Base-by-base conservation (phyloP, 2,329 filamentous ascomycete species). In the Diplodia seriata region DNA sequence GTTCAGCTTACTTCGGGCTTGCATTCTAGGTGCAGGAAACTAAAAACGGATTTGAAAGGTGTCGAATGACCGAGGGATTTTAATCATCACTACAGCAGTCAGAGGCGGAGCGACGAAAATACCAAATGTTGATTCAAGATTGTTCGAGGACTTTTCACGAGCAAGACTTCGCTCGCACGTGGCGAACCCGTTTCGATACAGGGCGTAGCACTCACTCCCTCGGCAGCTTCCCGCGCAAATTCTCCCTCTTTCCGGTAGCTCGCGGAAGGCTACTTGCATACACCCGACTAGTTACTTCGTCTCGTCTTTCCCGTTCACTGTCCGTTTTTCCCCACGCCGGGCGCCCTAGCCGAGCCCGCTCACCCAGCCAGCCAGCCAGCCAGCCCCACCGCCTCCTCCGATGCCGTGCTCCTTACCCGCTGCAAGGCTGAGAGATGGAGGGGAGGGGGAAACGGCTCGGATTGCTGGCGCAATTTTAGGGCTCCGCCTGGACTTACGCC, bases 401-500 rank as follows among this genome's bases (percentile, higher is more conserved):
- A 23, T 49, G 57, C 15, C 8, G 57, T 62, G 57, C 26, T 61
- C 8, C 9, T 40, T 50, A 43, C 40, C 40, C 50, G 57, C 57
- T 62, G 57, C 57, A 62, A 49, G 57, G 57, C 57, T 62, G 40
- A 47, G 20, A 31, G 7, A 4, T 6, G 31, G 6, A 33, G 7
- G 31, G 31, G 23, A 23, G 31, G 31, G 8, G 31, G 31, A 1
- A 26, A 26, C 26, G 26, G 31, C 31, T 33, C 31, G 8, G 31
- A 9, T 33, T 0, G 9, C 7, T 33, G 6, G 31, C 31, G 31
- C 31, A 26, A 26, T 26, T 26, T 26, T 26, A 26, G 26, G 26
- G 26, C 26, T 26, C 26, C 26, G 26, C 26, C 26, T 26, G 4
- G 26, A 4, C 26, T 26, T 26, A 26, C 26, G 3, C 26, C 26